A percentile compares a stretch with the other conserved stretches of the same genome.
Evolutionary conservation across 2,329 filamentous ascomycete species (phyloP).

Genomic region (Tolypocladium capitatum): DNA sequence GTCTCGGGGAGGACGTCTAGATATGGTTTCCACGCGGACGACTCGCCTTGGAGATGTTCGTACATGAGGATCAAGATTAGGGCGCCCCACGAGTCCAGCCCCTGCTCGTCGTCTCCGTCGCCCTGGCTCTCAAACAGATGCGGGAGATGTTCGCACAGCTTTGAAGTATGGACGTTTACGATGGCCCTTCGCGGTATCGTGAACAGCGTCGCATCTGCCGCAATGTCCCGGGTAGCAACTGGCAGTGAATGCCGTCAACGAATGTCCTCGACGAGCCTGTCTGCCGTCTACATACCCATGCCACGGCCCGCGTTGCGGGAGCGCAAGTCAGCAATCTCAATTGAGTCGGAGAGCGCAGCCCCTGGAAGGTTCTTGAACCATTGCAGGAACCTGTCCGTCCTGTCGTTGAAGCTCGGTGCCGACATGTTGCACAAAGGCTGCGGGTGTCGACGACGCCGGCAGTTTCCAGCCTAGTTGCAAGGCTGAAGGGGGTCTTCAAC

Average conservation of each 20-base stretch:
- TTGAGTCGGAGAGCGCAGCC: conserved; percentile 37
- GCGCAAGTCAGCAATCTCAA: conserved; percentile 39
- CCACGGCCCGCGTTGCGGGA: conserved; percentile 38
- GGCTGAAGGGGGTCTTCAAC: neutral
- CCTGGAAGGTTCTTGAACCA: conserved; percentile 42
- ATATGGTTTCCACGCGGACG: conserved; percentile 65
- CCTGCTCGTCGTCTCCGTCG: conserved; percentile 19
- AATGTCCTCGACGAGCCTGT: neutral
- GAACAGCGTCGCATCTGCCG: conserved; percentile 65
- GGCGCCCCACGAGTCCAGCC: conserved; percentile 40
- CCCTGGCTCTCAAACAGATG: conserved; percentile 32
- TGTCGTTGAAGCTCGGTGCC: conserved; percentile 24
- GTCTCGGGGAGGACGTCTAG: conserved; percentile 56
- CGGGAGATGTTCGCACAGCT: conserved; percentile 44
- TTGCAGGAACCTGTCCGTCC: conserved; percentile 31
- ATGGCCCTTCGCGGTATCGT: conserved; percentile 61
- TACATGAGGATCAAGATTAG: conserved; percentile 71
- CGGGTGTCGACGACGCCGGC: neutral
- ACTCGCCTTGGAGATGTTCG: conserved; percentile 46
- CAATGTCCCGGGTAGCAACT: conserved; percentile 62
- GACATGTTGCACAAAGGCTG: conserved; percentile 3
- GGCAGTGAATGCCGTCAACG: conserved; percentile 3
- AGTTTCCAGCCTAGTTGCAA: neutral
- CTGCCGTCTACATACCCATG: conserved; percentile 28
- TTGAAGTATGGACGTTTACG: conserved; percentile 60